phyloP scores from a whole-genome alignment of 2,329 filamentous ascomycete genomes.

The Penicillium hordei region DNA sequence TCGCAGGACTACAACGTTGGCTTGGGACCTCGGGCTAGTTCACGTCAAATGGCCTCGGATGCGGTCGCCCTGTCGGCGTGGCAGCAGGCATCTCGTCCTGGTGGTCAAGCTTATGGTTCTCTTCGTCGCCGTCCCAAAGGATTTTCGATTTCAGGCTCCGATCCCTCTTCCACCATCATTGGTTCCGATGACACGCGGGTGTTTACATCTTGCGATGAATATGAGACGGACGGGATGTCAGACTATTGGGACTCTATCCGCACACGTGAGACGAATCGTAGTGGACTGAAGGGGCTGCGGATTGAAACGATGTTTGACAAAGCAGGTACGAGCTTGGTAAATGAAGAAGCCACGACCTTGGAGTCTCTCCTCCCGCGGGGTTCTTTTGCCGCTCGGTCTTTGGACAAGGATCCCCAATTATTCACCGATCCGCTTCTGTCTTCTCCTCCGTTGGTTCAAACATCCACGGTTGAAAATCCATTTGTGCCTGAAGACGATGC shows the following conservation, averaged over 20 bases:
- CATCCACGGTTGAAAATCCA: constrained; percentile 17
- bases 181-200: constrained; percentile 62
- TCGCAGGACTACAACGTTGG: constrained; percentile 28
- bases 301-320: constrained; percentile 66
- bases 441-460: constrained; percentile 15
- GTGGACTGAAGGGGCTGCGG: constrained; percentile 54
- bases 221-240: constrained; percentile 61
- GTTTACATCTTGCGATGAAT: constrained; percentile 59
- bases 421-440: constrained; percentile 18
- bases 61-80: constrained; percentile 31
- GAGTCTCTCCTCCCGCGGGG: constrained; percentile 51
- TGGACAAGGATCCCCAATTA: constrained; percentile 22
- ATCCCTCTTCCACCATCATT: constrained; percentile 59
- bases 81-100: constrained; percentile 25
- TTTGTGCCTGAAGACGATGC: constrained; percentile 29
- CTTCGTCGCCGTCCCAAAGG: constrained; percentile 49
- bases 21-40: constrained; percentile 17
- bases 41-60: constrained; percentile 30
- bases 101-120: constrained; percentile 22
- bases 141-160: constrained; percentile 57
- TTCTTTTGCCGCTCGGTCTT: constrained; percentile 38
- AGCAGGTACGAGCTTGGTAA: constrained; percentile 39
- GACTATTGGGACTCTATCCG: constrained; percentile 65
- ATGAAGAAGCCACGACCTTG: constrained; percentile 47
- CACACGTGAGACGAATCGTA: constrained; percentile 57